Evolutionary conservation across 2,329 filamentous ascomycete species (phyloP), one percentile per base, ranked within the genome.

Genomic region (Trichoderma atroviride): DNA sequence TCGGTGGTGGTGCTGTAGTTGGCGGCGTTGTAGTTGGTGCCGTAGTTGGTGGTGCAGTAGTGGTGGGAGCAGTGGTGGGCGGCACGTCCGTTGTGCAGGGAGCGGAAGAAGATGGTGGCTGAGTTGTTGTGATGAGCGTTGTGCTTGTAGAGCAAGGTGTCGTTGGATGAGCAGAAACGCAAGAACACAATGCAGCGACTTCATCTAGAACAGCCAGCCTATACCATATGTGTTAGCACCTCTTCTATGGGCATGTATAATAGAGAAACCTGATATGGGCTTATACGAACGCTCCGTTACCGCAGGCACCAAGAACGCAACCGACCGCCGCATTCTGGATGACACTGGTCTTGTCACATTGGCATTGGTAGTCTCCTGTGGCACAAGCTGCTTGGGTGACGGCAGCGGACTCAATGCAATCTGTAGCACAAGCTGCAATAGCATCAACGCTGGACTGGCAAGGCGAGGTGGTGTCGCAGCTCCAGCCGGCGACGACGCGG

Each of bases 371-470:
- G 70, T 78, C 74, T 9, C 40, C 63, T 11, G 71, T 69, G 9
- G 64, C 70, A 40, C 76, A 78, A 31, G 63, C 61, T 6, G 72
- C 74, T 5, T 69, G 69, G 6, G 72, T 72, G 19, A 72, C 71
- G 4, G 75, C 76, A 4, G 75, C 75, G 16, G 74, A 76, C 24
- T 69, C 58, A 66, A 77, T 74, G 69, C 76, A 77, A 2, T 57
- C 43, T 14, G 70, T 71, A 24, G 74, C 76, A 62, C 76, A 77
- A 13, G 52, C 24, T 16, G 73, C 71, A 1, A 77, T 73, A 10
- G 73, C 74, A 56, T 76, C 74, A 27, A 60, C 74, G 53, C 70
- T 72, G 35, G 70, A 62, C 55, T 77, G 75, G 64, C 75, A 77
- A 27, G 75, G 75, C 16, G 66, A 74, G 3, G 72, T 33, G 43